Evolutionary conservation across 75 land plant species (phyloP).

Genomic region (Azolla pinnata): DNA sequence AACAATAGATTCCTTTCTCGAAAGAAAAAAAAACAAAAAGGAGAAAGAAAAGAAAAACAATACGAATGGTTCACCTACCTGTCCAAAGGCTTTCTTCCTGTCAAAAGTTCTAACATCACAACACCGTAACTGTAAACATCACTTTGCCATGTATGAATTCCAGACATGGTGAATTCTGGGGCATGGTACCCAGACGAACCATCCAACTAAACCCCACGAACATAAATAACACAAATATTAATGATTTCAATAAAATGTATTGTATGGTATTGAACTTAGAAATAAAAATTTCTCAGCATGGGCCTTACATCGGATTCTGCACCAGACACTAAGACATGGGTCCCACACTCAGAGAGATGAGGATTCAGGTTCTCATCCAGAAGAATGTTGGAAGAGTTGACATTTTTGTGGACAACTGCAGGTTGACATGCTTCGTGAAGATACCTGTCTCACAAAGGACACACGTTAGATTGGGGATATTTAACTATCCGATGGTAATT

Average conservation of each 20-base stretch:
- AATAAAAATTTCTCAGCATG: no score
- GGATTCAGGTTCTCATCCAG: slow-evolving; percentile 62
- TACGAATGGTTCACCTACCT: slow-evolving; percentile 20
- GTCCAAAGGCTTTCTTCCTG: slow-evolving; percentile 35
- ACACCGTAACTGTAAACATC: slow-evolving; percentile 37
- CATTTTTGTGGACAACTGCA: slow-evolving; percentile 52
- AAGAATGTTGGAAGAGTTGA: slow-evolving; percentile 67
- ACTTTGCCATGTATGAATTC: slow-evolving; percentile 14
- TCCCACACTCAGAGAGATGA: slow-evolving; percentile 63
- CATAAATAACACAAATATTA: no score
- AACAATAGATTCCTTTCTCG: no score
- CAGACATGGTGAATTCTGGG: slow-evolving; percentile 20
- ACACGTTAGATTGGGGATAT: no score
- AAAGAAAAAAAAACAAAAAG: no score
- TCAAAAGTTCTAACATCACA: slow-evolving; percentile 33
- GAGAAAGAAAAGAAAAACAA: no score
- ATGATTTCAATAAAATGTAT: no score
- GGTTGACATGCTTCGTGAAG: slow-evolving; percentile 66
- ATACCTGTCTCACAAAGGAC: slow-evolving; percentile 35
- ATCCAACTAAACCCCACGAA: not conserved
- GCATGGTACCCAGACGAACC: slow-evolving; percentile 14
- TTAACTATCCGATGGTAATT: no score
- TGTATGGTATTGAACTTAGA: no score
- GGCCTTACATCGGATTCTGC: no score
- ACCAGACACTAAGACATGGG: no score